Evolutionary conservation across 208 protist species (phyloP), one percentile per base, ranked within the genome.

Genomic region (Trypanosomatidae sp.): DNA sequence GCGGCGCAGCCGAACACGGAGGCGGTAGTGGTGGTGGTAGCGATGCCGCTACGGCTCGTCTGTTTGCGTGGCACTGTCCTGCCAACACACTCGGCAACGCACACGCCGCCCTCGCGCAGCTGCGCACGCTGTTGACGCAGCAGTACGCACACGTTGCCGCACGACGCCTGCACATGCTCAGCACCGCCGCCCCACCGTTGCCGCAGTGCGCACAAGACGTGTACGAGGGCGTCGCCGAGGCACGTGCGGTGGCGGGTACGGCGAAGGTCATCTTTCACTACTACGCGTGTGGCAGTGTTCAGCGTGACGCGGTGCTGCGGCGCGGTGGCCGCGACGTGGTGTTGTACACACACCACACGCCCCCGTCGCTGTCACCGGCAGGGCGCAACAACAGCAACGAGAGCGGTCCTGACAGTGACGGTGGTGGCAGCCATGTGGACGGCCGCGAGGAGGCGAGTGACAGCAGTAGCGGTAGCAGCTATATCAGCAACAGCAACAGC

Each of bases 251-350:
- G 11, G 78, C 77, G 10, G 75, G 75, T 2, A 61, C 65, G 11
- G 56, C 60, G 0, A 88, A 84, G 47, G 71, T 92, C 11, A 71
- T 92, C 32, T 68, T 88, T 18, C 84, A 92, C 53, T 92, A 92
- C 58, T 66, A 68, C 15, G 71, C 73, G 2, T 69, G 75, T 40
- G 84, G 79, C 0, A 61, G n/a, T n/a, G n/a, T n/a, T n/a, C n/a
- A n/a, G n/a, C n/a, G n/a, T n/a, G n/a, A n/a, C n/a, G n/a, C n/a
- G n/a, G n/a, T n/a, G n/a, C n/a, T n/a, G n/a, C n/a, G n/a, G n/a
- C n/a, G n/a, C n/a, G n/a, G n/a, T n/a, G n/a, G n/a, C n/a, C n/a
- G n/a, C n/a, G n/a, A n/a, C n/a, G n/a, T n/a, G n/a, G n/a, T n/a
- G n/a, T n/a, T n/a, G n/a, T n/a, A n/a, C n/a, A n/a, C n/a, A n/a